These are phyloP conservation scores for Termitomyces bulborhizus DNA, from an alignment of 768 basidiomycete genomes.

Conservation along the genomic window DNA sequence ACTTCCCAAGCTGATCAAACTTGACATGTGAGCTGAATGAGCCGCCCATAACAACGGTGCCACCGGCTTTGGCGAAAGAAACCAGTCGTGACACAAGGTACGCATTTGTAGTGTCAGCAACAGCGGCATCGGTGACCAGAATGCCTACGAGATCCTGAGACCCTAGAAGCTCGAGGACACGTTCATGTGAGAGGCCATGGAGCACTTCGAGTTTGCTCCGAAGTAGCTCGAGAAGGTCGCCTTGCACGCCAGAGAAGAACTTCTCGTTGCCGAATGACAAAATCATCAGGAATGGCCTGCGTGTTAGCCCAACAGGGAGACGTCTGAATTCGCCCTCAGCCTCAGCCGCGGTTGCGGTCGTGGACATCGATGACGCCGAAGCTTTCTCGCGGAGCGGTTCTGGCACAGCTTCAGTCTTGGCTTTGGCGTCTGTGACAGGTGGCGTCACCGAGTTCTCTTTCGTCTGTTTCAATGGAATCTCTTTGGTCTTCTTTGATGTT, in stretches of 20 bases:
- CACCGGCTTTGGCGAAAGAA: slow-evolving; percentile 21
- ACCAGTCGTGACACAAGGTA: slow-evolving; percentile 18
- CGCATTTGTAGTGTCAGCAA: slow-evolving; percentile 14
- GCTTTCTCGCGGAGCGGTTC: not conserved
- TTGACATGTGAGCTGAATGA: slow-evolving; percentile 15
- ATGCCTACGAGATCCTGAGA: slow-evolving; percentile 22
- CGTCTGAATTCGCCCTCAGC: not conserved
- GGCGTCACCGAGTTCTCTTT: not conserved
- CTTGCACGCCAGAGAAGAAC: slow-evolving; percentile 11
- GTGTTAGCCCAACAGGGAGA: slow-evolving; percentile 3
- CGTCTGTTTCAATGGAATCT: not conserved
- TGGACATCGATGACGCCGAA: not conserved
- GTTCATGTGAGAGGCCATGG: slow-evolving; percentile 17
- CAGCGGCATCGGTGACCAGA: slow-evolving; percentile 22
- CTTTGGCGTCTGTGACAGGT: not conserved
- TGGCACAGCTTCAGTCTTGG: not conserved
- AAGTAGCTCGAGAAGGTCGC: slow-evolving; percentile 12
- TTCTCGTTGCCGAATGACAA: slow-evolving; percentile 13
- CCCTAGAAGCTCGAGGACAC: slow-evolving; percentile 16
- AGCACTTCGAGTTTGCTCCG: slow-evolving; percentile 15
- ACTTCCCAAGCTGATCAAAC: slow-evolving; percentile 10
- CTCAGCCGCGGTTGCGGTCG: not conserved
- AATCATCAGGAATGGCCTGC: slow-evolving; percentile 15
- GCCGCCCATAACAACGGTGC: slow-evolving; percentile 24
- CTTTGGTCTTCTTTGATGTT: not conserved